Conservation (phyloP, 495 filamentous ascomycete species). For the Daldinia grandis region DNA sequence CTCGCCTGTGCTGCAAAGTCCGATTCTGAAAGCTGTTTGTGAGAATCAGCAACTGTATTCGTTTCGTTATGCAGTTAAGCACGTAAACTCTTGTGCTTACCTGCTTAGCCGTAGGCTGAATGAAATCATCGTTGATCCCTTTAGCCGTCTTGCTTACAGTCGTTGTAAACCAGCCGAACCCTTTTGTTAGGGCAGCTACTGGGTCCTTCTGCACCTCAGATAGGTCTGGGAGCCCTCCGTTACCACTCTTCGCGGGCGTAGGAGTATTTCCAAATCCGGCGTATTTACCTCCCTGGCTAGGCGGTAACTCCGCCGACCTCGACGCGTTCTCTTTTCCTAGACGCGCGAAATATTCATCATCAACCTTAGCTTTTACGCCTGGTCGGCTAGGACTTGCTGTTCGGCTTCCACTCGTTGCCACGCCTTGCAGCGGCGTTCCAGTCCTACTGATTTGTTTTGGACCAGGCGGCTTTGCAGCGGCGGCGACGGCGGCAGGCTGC, state of each 20-base stretch:
- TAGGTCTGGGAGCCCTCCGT: slow-evolving; percentile 63
- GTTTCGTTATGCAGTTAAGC: slow-evolving; percentile 10
- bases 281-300: slow-evolving; percentile 91
- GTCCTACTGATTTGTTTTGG: slow-evolving; percentile 46
- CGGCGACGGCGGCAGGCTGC: slow-evolving; percentile 48
- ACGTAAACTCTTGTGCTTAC: slow-evolving; percentile 54
- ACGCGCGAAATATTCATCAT: slow-evolving; percentile 90
- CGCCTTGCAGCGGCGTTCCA: slow-evolving; percentile 63
- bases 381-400: slow-evolving; percentile 64
- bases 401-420: slow-evolving; percentile 76
- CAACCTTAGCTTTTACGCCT: slow-evolving; percentile 60
- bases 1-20: slow-evolving; percentile 87
- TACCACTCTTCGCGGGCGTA: slow-evolving; percentile 51
- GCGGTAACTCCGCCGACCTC: slow-evolving; percentile 77
- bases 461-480: slow-evolving; percentile 43
- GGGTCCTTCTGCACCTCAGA: slow-evolving; percentile 93
- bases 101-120: slow-evolving; percentile 89
- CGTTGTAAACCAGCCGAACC: slow-evolving; percentile 91
- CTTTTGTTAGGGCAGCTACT: slow-evolving; percentile 84
- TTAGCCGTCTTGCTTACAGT: slow-evolving; percentile 89
- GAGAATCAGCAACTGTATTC: slow-evolving; percentile 9
- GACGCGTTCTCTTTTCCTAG: slow-evolving; percentile 81
- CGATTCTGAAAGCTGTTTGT: slow-evolving; percentile 75
- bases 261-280: slow-evolving; percentile 85
- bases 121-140: slow-evolving; percentile 84